phyloP scores from a whole-genome alignment of 345 rosid genomes.

The Clausena lansium region DNA sequence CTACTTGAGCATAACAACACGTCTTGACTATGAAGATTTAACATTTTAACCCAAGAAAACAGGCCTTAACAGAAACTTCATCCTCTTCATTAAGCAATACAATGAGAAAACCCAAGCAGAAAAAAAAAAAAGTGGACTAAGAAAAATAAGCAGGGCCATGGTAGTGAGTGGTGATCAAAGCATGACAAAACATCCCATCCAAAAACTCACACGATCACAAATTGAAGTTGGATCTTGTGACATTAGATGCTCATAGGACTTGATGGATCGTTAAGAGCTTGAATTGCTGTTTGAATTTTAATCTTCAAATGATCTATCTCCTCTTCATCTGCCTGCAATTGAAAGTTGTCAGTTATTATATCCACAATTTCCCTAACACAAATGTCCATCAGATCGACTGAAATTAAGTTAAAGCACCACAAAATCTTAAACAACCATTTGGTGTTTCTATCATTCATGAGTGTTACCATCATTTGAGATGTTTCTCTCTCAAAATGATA shows the following conservation, averaged over 20 bases:
- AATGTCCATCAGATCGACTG: too few species aligned
- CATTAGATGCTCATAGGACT: constrained; percentile 60
- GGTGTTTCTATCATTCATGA: too few species aligned
- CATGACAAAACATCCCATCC: neutral
- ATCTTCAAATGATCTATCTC: constrained; percentile 45
- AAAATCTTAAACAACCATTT: too few species aligned
- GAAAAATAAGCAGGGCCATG: neutral
- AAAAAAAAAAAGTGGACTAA: neutral
- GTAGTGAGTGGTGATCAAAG: too few species aligned
- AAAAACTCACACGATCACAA: neutral
- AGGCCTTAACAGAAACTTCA: neutral
- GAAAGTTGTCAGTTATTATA: neutral
- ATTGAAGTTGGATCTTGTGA: neutral
- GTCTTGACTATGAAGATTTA: too few species aligned
- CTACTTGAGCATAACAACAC: too few species aligned
- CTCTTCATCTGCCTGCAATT: constrained; percentile 56
- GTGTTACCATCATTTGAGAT: too few species aligned
- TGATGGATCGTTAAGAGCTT: constrained; percentile 50
- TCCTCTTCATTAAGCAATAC: neutral
- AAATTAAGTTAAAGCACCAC: too few species aligned
- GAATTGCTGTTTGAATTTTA: constrained; percentile 52
- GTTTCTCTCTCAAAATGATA: too few species aligned
- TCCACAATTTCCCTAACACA: neutral
- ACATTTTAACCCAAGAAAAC: too few species aligned
- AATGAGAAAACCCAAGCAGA: neutral